Base-by-base conservation (phyloP, 2,329 filamentous ascomycete genomes). In the Pyricularia pennisetigena region DNA sequence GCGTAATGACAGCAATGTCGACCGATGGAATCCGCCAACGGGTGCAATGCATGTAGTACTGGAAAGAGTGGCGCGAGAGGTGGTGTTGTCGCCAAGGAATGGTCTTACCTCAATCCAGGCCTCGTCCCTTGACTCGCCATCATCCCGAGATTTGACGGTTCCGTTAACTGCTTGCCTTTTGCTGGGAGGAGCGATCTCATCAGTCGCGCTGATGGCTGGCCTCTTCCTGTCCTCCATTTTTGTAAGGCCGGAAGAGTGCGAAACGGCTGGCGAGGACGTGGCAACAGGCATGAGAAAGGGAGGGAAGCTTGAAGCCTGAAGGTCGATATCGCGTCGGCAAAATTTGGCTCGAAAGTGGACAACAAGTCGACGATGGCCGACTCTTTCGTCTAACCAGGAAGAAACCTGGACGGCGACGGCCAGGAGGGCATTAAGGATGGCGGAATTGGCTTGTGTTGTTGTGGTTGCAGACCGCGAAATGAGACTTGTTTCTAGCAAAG, bases 221-320 rank as follows among this genome's bases (percentile, higher is more conserved):
- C 95, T 89, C 87, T 99, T 99, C 87, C 95, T 93, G 85, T 98
- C 95, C 86, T 99, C 95, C 94, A 98, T 99, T 87, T 95, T 97
- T 84, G 88, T 84, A 82, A 92, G 85, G 86, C 89, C 89, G 83
- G 92, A 90, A 84, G 91, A 88, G 86, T 88, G 87, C 85, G 89
- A 85, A 77, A 82, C 80, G 80, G 89, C 85, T 81, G 88, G 86
- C 78, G 85, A 85, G 74, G 87, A 86, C 82, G 91, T 90, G 82
- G 91, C 88, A 86, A 91, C 87, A 90, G 89, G 89, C 92, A 96
- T 96, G 86, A 93, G 91, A 90, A 85, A 82, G 75, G 74, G 70
- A 69, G 72, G 71, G 41, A 54, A 54, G 20, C 41, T 20, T 54
- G 41, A 54, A 54, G 41, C 41, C 41, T 54, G 12, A 20, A 49